These are phyloP conservation scores for Podila horticola DNA, from an alignment of 192 early-diverging fungal genomes.

Conservation along the genomic window DNA sequence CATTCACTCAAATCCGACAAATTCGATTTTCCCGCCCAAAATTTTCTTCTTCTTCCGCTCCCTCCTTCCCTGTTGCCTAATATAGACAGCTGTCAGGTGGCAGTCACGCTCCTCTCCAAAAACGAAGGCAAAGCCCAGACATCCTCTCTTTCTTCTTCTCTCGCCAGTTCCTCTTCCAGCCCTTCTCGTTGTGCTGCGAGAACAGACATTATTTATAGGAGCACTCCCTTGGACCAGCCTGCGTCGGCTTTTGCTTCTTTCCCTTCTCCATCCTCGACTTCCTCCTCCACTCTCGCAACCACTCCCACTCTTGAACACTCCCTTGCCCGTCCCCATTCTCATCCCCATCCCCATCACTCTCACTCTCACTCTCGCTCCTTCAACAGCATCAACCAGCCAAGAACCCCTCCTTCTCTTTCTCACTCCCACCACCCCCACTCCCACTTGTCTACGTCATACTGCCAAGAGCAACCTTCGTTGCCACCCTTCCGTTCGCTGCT, in stretches of 20 bases:
- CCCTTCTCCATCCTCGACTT: not conserved
- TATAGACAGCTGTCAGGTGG: not conserved
- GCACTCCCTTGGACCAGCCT: not conserved
- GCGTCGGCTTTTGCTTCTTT: slow-evolving; percentile 1
- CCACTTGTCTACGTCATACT: not conserved
- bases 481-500: not conserved
- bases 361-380: no score
- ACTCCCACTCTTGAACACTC: not conserved
- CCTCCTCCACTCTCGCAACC: not conserved
- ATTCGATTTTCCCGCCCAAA: not conserved
- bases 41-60: not conserved
- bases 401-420: no score
- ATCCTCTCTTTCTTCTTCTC: not conserved
- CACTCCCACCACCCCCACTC: no score
- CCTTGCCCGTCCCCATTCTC: not conserved
- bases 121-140: not conserved
- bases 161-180: not conserved
- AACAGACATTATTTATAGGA: not conserved
- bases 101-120: no score
- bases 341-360: not conserved
- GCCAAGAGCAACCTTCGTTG: not conserved
- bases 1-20: not conserved
- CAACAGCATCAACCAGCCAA: not conserved
- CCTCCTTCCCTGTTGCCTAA: not conserved
- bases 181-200: not conserved